Evolutionary conservation across 345 rosid species (phyloP), one percentile per base, ranked within the genome.

Genomic region (Populus pruinosa): DNA sequence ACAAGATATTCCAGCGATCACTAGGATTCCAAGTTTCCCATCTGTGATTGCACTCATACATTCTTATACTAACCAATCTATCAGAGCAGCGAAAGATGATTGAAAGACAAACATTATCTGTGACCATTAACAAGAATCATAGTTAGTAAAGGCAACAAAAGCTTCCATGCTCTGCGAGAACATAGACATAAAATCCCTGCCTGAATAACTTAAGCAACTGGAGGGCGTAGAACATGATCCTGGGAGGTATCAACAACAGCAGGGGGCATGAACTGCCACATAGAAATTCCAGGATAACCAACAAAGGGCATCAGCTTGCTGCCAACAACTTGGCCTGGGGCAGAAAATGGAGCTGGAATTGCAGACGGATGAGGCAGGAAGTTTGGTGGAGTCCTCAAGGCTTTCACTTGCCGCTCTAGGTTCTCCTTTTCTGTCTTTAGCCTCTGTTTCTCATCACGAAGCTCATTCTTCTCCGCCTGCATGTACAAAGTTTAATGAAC

Each of bases 191-290:
- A 73, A 73, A 68, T 38, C 69, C 74, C 66, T 8, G 49, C 17
- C 36, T 17, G 50, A 43, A 59, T 56, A 73, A 38, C 27, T 63
- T 78, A 81, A 38, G 84, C 84, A 62, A 71, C 84, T 21, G 78
- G 84, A 64, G 84, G 62, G 33, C 18, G 73, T 12, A 71, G 73
- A 31, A 25, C 44, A 69, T 66, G 75, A 74, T 81, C 84, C 64
- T 81, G 75, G 1, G 81, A 77, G 49, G 78, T 77, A 67, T 81
- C 78, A 44, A 81, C 75, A 47, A 50, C 73, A 25, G 81, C 72
- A 38, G 81, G 84, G 31, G 77, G 81, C 84, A 81, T 49, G 76
- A 81, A 55, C 44, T 78, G 82, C 81, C 76, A 82, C 84, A 78
- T 82, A 5, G 81, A 64, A 43, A 74, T 31, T 74, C 81, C 79